Conservation (phyloP, 768 basidiomycete species). For the Lyophyllum atratum region DNA sequence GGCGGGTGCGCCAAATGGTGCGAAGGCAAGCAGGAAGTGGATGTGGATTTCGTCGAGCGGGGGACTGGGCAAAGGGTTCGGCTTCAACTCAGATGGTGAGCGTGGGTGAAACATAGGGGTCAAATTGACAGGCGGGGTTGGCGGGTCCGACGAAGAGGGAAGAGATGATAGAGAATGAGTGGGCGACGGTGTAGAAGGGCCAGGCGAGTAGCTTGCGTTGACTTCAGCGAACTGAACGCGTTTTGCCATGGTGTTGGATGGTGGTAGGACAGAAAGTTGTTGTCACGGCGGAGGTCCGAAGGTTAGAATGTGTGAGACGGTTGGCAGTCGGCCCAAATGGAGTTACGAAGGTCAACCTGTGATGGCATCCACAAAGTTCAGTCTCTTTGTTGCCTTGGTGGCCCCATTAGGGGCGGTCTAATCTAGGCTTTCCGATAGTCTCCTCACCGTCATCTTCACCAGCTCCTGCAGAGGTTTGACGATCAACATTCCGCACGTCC, state of each 20-base stretch:
- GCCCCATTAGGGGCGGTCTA: background rate
- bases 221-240: slow-evolving; percentile 44
- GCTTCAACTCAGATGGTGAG: slow-evolving; percentile 16
- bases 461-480: background rate
- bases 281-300: background rate
- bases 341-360: slow-evolving; percentile 4
- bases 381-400: background rate
- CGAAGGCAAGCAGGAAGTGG: slow-evolving; percentile 42
- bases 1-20: slow-evolving; percentile 32
- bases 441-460: background rate
- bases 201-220: slow-evolving; percentile 37
- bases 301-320: slow-evolving; percentile 4
- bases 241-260: slow-evolving; percentile 29
- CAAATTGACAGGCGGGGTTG: slow-evolving; percentile 34
- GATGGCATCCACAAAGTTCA: background rate
- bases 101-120: slow-evolving; percentile 34
- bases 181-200: slow-evolving; percentile 37
- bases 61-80: slow-evolving; percentile 24
- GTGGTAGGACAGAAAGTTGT: slow-evolving; percentile 14
- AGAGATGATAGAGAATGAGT: slow-evolving; percentile 36
- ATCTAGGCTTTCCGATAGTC: background rate
- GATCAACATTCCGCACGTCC: background rate
- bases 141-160: slow-evolving; percentile 34
- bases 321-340: slow-evolving; percentile 8
- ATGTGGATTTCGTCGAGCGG: slow-evolving; percentile 36